phyloP scores from a whole-genome alignment of 768 basidiomycete genomes.

The Amanita fuliginea region DNA sequence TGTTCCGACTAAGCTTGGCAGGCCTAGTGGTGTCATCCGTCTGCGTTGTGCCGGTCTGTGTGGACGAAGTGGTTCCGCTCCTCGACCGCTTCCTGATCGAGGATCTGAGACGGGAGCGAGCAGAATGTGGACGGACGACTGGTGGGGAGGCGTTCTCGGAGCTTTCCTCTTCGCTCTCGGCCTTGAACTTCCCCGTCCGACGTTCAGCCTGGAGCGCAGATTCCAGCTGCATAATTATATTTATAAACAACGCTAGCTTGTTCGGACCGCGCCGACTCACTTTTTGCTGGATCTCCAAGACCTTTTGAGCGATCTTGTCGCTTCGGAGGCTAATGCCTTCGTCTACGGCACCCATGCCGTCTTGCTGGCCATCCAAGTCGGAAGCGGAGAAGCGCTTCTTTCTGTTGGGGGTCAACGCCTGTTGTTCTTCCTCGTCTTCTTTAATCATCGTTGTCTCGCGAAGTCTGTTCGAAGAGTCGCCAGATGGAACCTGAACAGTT shows the following conservation, averaged over 20 bases:
- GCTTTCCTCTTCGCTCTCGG: constrained; percentile 46
- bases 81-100: constrained; percentile 33
- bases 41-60: constrained; percentile 26
- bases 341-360: constrained; percentile 80
- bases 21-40: constrained; percentile 18
- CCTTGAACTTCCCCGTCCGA: constrained; percentile 26
- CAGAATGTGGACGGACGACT: constrained; percentile 28
- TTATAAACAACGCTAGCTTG: background rate
- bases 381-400: constrained; percentile 78
- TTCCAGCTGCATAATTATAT: constrained; percentile 45
- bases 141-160: constrained; percentile 32
- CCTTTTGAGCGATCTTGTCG: constrained; percentile 82
- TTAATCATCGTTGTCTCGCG: constrained; percentile 41
- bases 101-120: constrained; percentile 19
- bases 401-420: constrained; percentile 27
- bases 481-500: constrained; percentile 13
- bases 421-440: constrained; percentile 42
- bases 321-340: constrained; percentile 77
- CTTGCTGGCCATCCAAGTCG: constrained; percentile 50
- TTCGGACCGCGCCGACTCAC: constrained; percentile 27
- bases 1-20: constrained; percentile 9
- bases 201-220: constrained; percentile 57
- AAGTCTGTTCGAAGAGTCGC: constrained; percentile 20
- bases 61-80: constrained; percentile 57
- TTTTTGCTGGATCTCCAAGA: constrained; percentile 85